phyloP scores from a whole-genome alignment of 2,329 filamentous ascomycete genomes.

The Cladophialophora psammophila region DNA sequence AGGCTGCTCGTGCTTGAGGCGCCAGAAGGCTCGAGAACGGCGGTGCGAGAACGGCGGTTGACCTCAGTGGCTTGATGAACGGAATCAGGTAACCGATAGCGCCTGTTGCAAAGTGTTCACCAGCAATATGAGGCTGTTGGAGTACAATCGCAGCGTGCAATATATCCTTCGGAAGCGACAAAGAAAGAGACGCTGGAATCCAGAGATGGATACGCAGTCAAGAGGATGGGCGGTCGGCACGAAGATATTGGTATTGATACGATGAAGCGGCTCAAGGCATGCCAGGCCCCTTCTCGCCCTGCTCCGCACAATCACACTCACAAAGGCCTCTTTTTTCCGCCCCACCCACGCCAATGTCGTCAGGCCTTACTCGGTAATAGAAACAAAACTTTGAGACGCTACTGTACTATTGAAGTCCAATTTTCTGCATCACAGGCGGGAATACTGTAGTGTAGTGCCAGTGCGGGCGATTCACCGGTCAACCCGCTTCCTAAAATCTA shows the following conservation, averaged over 20 bases:
- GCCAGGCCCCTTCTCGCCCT: not conserved
- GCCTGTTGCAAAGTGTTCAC: not conserved
- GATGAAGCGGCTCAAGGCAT: conserved; percentile 8
- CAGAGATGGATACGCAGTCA: conserved; percentile 4
- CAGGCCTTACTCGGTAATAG: not conserved
- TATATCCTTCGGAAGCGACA: not conserved
- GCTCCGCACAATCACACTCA: conserved; percentile 4
- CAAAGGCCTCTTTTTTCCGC: not conserved
- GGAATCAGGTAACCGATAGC: not conserved
- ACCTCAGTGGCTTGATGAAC: not conserved
- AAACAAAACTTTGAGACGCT: not conserved
- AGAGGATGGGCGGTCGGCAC: conserved; percentile 1
- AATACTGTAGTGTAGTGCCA: not conserved
- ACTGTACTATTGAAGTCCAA: not conserved
- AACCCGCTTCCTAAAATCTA: conserved; percentile 52
- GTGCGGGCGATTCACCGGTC: not conserved
- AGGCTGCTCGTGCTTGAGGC: not conserved
- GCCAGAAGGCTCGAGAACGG: not conserved
- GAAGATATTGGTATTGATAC: not conserved
- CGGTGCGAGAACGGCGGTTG: not conserved
- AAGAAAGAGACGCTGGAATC: not conserved
- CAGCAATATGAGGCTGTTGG: not conserved
- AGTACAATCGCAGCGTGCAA: not conserved
- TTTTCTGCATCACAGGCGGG: not conserved
- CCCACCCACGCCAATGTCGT: conserved; percentile 6